Percentiles rank a stretch among this genome's conserved stretches.
These are phyloP conservation scores for Hypholoma fasciculare DNA, from an alignment of 768 basidiomycete genomes.

Conservation along the genomic window DNA sequence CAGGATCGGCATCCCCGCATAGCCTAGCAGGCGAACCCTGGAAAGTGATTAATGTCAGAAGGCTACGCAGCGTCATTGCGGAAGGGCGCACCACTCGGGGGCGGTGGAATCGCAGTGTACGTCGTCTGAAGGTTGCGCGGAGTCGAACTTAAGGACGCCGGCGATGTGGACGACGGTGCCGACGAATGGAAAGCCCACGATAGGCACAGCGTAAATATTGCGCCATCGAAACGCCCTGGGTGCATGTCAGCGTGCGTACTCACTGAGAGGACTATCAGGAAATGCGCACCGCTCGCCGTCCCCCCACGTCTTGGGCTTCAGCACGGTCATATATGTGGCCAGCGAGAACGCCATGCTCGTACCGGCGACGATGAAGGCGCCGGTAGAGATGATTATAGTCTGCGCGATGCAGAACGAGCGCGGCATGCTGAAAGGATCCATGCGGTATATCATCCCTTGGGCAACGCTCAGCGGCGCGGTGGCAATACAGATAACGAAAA, in stretches of 20 bases:
- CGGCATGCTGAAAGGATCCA: conserved; percentile 64
- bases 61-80: background rate
- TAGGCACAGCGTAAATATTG: conserved; percentile 39
- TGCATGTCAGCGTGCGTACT: background rate
- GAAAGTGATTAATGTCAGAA: conserved; percentile 1
- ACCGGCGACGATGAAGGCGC: conserved; percentile 45
- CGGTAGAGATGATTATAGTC: conserved; percentile 41
- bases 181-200: conserved; percentile 48
- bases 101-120: conserved; percentile 60
- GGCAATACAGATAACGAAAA: background rate
- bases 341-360: conserved; percentile 43
- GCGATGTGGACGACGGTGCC: conserved; percentile 43
- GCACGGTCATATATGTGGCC: conserved; percentile 38
- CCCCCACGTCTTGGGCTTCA: conserved; percentile 43
- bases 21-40: conserved; percentile 67
- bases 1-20: conserved; percentile 56
- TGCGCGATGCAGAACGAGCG: conserved; percentile 56
- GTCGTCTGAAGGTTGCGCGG: conserved; percentile 47
- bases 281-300: conserved; percentile 30
- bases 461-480: background rate
- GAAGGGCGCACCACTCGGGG: conserved; percentile 52
- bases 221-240: conserved; percentile 53
- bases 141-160: conserved; percentile 42
- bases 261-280: conserved; percentile 8
- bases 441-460: conserved; percentile 61